These are phyloP conservation scores for Emmonsiellopsis sp. DNA, from an alignment of 2,329 filamentous ascomycete species.

Conservation along the genomic window DNA sequence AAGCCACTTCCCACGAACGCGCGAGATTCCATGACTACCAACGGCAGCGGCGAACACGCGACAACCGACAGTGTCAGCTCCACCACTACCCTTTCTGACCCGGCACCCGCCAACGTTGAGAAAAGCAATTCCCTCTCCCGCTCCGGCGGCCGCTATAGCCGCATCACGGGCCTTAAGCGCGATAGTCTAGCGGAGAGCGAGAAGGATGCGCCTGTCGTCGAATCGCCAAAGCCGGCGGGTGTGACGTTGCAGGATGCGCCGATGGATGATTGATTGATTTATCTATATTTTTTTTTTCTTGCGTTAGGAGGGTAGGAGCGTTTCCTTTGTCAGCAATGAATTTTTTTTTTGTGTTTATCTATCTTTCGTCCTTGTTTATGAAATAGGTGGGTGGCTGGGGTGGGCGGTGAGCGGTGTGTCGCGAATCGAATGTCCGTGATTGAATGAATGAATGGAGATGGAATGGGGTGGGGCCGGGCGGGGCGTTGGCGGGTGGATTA, in stretches of 20 bases:
- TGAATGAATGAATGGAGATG: too few relatives aligned
- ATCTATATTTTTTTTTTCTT: background rate
- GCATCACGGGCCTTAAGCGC: constrained; percentile 44
- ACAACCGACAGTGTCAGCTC: constrained; percentile 19
- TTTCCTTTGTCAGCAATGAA: background rate
- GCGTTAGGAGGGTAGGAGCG: background rate
- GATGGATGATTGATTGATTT: constrained; percentile 58
- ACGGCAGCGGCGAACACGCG: constrained; percentile 31
- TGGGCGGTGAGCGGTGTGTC: too few relatives aligned
- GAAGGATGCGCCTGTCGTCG: constrained; percentile 9
- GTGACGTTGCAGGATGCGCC: constrained; percentile 65
- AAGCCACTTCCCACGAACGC: constrained; percentile 6
- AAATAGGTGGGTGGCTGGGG: background rate
- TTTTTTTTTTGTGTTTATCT: background rate
- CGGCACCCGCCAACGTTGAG: constrained; percentile 37
- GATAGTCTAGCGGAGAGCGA: constrained; percentile 31
- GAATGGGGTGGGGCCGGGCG: too few relatives aligned
- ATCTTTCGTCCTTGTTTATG: background rate
- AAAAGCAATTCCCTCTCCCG: constrained; percentile 59
- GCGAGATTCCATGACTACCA: constrained; percentile 18
- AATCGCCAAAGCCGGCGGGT: constrained; percentile 30
- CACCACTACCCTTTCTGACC: constrained; percentile 15
- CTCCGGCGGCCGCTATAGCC: constrained; percentile 41
- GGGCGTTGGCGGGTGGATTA: too few relatives aligned
- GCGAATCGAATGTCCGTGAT: too few relatives aligned